These are phyloP conservation scores for Kalaharituber pfeilii DNA, from an alignment of 2,329 filamentous ascomycete genomes.

Conservation along the genomic window DNA sequence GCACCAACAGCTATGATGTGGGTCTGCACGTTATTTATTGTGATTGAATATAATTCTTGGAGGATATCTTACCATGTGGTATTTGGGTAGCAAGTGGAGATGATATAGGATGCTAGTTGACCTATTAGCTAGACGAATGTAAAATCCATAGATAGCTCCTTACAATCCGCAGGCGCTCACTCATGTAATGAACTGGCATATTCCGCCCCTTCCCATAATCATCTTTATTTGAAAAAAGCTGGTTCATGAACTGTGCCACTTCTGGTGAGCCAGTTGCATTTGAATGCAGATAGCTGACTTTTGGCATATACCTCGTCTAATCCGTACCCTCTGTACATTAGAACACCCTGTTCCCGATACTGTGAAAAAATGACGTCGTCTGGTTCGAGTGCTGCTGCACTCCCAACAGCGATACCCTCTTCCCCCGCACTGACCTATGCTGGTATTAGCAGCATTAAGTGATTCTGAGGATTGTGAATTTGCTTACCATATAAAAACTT, in stretches of 20 bases:
- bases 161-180: slow-evolving; percentile 65
- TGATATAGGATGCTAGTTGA: slow-evolving; percentile 56
- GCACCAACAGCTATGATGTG: slow-evolving; percentile 53
- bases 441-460: slow-evolving; percentile 12
- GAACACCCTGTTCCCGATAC: slow-evolving; percentile 84
- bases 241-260: slow-evolving; percentile 77
- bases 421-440: slow-evolving; percentile 59
- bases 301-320: slow-evolving; percentile 50
- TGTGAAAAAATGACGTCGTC: slow-evolving; percentile 85
- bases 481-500: slow-evolving; percentile 80
- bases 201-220: slow-evolving; percentile 72
- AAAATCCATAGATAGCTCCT: slow-evolving; percentile 26
- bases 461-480: too few relatives aligned
- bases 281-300: too few relatives aligned
- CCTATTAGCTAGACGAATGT: too few relatives aligned
- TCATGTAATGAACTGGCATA: slow-evolving; percentile 96
- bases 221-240: slow-evolving; percentile 73
- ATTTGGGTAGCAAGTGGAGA: slow-evolving; percentile 78
- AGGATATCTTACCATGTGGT: slow-evolving; percentile 41
- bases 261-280: too few relatives aligned
- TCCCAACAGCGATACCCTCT: slow-evolving; percentile 84
- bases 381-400: slow-evolving; percentile 61
- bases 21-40: too few relatives aligned
- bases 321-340: slow-evolving; percentile 73
- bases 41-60: too few relatives aligned